A percentile compares a stretch with the other conserved stretches of the same genome.
Conservation (phyloP, 2,329 filamentous ascomycete genomes). For the Pestalotiopsis sp. region DNA sequence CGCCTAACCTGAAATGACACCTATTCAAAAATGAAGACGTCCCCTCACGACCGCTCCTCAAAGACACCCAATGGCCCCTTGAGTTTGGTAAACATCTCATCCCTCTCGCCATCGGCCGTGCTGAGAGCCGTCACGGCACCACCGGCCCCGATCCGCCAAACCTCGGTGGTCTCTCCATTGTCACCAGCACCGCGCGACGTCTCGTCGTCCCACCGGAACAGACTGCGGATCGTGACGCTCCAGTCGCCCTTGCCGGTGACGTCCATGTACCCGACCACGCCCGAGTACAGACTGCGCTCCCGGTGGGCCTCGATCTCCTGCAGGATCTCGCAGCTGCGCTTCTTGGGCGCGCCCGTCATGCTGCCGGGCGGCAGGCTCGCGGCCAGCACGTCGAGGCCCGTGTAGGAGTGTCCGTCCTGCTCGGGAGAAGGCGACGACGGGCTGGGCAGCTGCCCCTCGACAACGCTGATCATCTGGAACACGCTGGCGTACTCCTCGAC, state of each 20-base stretch:
- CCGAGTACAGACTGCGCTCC: conserved; percentile 79
- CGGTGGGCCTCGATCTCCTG: conserved; percentile 64
- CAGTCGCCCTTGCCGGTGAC: conserved; percentile 85
- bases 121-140: conserved; percentile 88
- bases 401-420: conserved; percentile 36
- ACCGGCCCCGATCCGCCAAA: conserved; percentile 86
- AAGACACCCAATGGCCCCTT: conserved; percentile 59
- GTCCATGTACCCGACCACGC: conserved; percentile 88
- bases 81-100: conserved; percentile 86
- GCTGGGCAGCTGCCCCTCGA: conserved; percentile 67
- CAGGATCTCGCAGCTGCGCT: conserved; percentile 85
- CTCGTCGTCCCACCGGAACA: conserved; percentile 74
- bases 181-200: conserved; percentile 23
- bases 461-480: conserved; percentile 87
- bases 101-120: conserved; percentile 77
- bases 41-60: conserved; percentile 29
- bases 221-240: conserved; percentile 85
- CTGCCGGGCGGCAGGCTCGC: conserved; percentile 83
- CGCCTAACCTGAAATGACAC: not conserved
- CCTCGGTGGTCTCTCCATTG: conserved; percentile 43
- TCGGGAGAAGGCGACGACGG: not conserved
- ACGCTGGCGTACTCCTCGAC: conserved; percentile 92
- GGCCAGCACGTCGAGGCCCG: conserved; percentile 76
- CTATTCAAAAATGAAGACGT: not conserved
- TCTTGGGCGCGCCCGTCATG: conserved; percentile 97